Base-by-base conservation (phyloP, 2,329 filamentous ascomycete species). In the Talaromyces pinophilus region DNA sequence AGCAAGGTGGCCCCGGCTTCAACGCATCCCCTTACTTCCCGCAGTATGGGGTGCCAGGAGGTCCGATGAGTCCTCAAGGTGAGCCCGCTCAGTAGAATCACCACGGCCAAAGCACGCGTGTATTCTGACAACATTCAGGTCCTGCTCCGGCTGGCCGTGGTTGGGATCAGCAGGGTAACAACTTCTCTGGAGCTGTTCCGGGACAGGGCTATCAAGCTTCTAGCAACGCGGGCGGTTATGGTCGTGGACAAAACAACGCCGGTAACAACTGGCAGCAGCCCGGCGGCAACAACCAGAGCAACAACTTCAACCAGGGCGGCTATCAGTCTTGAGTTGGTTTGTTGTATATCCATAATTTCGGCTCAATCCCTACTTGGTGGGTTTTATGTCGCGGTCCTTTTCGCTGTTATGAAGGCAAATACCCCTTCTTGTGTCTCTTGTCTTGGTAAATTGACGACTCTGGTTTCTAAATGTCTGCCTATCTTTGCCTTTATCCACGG, bases 1-100 rank as follows among this genome's bases (percentile, higher is more conserved):
- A 93, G 77, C 92, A 88, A 73, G 89, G 88, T 80, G 89, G 85
- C 71, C 87, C 86, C 63, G 83, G 82, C 65, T 97, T 79, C 72
- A 77, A 90, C 73, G 92, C 92, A 54, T 91, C 92, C 67, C 83
- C 85, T 42, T 97, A 92, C 83, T 98, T 97, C 80, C 93, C 94
- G 71, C 95, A 98, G 81, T 98, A 98, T 77, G 90, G 91, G 76
- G 92, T 92, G 86, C 87, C 84, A 68, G 80, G 78, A 69, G 82
- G 82, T 71, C 83, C 85, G 30, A 88, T 90, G 85, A 89, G 85
- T 77, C 84, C 85, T 74, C 82, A 84, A 83, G 83, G 82, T 82
- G 50, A 46, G 62, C 57, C 38, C 28, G 35, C 57, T 60, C 25
- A 35, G 11, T n/a, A 63, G 40, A 62, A 30, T 59, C 42, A 52